A percentile compares a stretch with the other conserved stretches of the same genome.
Evolutionary conservation across 805 yeast species (phyloP).

Genomic region (Ogataea wickerhamii): DNA sequence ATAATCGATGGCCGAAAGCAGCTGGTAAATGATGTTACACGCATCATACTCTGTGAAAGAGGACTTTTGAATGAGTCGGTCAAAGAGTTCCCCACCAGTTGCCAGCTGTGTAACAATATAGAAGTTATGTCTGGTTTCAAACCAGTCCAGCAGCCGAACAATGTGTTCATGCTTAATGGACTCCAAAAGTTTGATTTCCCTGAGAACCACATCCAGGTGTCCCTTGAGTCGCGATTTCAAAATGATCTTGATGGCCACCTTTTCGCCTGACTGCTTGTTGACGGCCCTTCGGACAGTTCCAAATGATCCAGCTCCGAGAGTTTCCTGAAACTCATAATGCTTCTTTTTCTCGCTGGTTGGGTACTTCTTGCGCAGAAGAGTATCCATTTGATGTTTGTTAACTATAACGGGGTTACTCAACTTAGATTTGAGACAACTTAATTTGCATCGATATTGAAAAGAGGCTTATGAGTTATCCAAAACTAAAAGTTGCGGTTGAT

Average conservation of each 20-base stretch:
- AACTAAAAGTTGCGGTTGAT: too few species aligned
- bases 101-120: slow-evolving; percentile 93
- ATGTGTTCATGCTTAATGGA: slow-evolving; percentile 78
- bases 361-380: slow-evolving; percentile 11
- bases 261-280: slow-evolving; percentile 44
- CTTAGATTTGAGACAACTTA: too few species aligned
- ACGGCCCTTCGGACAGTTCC: slow-evolving; percentile 85
- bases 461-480: too few species aligned
- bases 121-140: slow-evolving; percentile 87
- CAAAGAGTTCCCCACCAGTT: slow-evolving; percentile 93
- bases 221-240: slow-evolving; percentile 81
- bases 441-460: too few species aligned
- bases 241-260: slow-evolving; percentile 88
- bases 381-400: too few species aligned
- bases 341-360: slow-evolving; percentile 46
- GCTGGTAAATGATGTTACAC: slow-evolving; percentile 64
- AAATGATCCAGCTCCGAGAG: slow-evolving; percentile 92
- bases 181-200: slow-evolving; percentile 70
- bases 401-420: too few species aligned
- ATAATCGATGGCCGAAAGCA: slow-evolving; percentile 74
- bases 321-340: slow-evolving; percentile 71
- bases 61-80: slow-evolving; percentile 76
- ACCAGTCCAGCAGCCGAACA: slow-evolving; percentile 89
- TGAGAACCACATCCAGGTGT: slow-evolving; percentile 58
- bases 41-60: slow-evolving; percentile 90